Percentiles rank a stretch among this genome's conserved stretches.
Conservation (phyloP, 768 basidiomycete species). For the Tricholoma terreum region DNA sequence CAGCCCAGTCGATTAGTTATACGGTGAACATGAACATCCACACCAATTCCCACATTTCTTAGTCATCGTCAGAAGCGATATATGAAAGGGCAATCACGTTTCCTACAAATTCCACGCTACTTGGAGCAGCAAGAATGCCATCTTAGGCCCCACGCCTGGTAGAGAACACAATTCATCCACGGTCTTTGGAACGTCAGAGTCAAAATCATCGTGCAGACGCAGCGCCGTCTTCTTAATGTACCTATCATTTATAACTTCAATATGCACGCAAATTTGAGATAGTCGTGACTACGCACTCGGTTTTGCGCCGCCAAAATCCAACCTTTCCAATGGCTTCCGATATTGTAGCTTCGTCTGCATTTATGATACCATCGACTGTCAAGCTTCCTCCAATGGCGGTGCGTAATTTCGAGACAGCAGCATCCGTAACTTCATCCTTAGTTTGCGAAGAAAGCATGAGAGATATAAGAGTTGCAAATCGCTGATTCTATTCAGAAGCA, state of each 20-base stretch:
- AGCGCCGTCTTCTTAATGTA: constrained; percentile 75
- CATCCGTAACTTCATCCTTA: constrained; percentile 85
- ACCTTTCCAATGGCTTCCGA: constrained; percentile 81
- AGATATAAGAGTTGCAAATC: constrained; percentile 84
- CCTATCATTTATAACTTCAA: constrained; percentile 31
- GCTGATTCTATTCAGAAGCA: constrained; percentile 54
- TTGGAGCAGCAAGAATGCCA: constrained; percentile 86
- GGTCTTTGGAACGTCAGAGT: constrained; percentile 85
- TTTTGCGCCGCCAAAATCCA: constrained; percentile 90
- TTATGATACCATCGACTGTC: constrained; percentile 65
- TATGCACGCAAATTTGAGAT: not conserved
- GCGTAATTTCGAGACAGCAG: constrained; percentile 75
- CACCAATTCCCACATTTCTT: constrained; percentile 89
- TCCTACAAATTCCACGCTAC: constrained; percentile 80
- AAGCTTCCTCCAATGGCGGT: constrained; percentile 74
- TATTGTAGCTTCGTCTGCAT: constrained; percentile 60
- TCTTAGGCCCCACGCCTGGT: constrained; percentile 93
- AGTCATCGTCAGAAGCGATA: not conserved
- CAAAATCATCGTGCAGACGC: constrained; percentile 65
- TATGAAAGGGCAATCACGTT: not conserved
- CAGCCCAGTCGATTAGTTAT: constrained; percentile 93
- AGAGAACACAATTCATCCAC: constrained; percentile 85
- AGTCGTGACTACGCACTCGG: constrained; percentile 48
- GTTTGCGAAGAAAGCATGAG: constrained; percentile 97
- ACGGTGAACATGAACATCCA: constrained; percentile 94